phyloP scores from a whole-genome alignment of 176 grass and related monocot genomes.

The Cenchrus americanus region DNA sequence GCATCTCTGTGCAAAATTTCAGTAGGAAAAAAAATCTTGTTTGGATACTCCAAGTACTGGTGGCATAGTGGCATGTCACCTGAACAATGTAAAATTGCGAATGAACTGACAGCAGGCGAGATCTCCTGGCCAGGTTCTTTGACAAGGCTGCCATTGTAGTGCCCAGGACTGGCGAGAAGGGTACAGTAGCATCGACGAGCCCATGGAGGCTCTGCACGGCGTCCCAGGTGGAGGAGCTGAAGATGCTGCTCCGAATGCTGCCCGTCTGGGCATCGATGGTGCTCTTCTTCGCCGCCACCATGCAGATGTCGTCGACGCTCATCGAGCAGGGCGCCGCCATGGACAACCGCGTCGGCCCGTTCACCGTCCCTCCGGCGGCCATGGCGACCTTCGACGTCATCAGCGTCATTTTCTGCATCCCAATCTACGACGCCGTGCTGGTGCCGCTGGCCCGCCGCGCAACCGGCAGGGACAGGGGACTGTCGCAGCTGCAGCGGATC shows the following conservation, averaged over 20 bases:
- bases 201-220: slow-evolving; percentile 46
- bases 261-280: slow-evolving; percentile 48
- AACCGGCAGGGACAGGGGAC: slow-evolving; percentile 42
- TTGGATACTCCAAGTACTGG: no score
- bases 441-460: slow-evolving; percentile 37
- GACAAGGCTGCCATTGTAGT: neutral
- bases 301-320: slow-evolving; percentile 44
- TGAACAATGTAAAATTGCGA: no score
- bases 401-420: slow-evolving; percentile 40
- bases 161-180: neutral
- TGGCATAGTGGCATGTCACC: no score
- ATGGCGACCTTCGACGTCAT: slow-evolving; percentile 37
- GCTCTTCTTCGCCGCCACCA: slow-evolving; percentile 36
- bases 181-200: neutral
- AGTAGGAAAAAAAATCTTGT: no score
- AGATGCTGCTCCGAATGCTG: slow-evolving; percentile 48
- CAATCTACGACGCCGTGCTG: slow-evolving; percentile 44
- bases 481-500: slow-evolving; percentile 54
- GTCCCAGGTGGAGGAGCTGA: slow-evolving; percentile 59
- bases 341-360: slow-evolving; percentile 28
- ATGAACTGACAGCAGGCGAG: no score
- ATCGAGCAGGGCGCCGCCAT: slow-evolving; percentile 48
- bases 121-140: neutral
- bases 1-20: no score
- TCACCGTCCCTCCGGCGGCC: slow-evolving; percentile 44